These are phyloP conservation scores for Heliamphora pulchella DNA, from an alignment of 179 eudicot species.

Conservation along the genomic window DNA sequence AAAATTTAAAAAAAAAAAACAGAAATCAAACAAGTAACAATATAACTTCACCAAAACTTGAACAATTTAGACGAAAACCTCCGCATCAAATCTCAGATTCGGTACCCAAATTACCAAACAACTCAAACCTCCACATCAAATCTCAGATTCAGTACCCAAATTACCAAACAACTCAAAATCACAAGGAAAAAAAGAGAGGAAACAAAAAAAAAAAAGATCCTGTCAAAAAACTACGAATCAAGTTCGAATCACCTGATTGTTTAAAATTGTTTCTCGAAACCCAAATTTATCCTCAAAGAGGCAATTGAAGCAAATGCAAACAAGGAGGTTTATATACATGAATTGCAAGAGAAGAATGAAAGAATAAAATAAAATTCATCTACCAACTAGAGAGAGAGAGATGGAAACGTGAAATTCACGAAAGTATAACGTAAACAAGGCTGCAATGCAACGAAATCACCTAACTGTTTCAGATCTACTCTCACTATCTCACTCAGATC, in stretches of 20 bases:
- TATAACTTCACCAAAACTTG: background rate
- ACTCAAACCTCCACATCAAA: background rate
- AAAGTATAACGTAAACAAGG: conserved; percentile 14
- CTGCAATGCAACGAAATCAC: conserved; percentile 5
- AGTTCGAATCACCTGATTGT: conserved; percentile 17
- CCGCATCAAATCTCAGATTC: background rate
- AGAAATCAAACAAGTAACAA: conserved; percentile 2
- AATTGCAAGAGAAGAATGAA: background rate
- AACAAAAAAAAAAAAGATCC: background rate
- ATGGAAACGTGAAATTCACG: conserved; percentile 23
- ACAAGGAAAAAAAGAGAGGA: background rate
- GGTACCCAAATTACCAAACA: too few relatives aligned
- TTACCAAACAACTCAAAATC: background rate
- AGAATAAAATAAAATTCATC: background rate
- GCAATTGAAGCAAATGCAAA: too few relatives aligned
- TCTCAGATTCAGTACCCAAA: background rate
- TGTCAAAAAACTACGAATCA: background rate
- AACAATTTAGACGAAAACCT: background rate
- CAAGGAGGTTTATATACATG: conserved; percentile 2
- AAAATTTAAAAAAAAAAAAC: background rate
- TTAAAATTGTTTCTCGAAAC: background rate
- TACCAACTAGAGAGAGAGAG: conserved; percentile 21
- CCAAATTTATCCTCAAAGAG: too few relatives aligned
- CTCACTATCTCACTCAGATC: background rate
- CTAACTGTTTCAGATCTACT: conserved; percentile 15